Evolutionary conservation across 495 filamentous ascomycete genomes (phyloP), one percentile per base, ranked within the genome.

Genomic region (Neurospora sp.): DNA sequence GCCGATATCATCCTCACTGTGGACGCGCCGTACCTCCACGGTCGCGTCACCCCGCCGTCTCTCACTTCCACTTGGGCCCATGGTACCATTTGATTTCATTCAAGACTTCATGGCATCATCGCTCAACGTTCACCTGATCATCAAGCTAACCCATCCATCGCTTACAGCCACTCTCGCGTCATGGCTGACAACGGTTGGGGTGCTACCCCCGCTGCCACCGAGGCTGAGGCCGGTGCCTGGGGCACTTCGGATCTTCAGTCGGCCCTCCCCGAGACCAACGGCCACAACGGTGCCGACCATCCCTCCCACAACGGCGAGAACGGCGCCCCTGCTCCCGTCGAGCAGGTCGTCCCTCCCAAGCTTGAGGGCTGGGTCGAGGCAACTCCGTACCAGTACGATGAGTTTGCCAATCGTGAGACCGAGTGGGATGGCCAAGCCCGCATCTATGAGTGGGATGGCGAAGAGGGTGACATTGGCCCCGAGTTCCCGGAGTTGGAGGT

Each of bases 401-500:
- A 74, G 87, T 86, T 46, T 75, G 81, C 75, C 35, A 70, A 80
- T 16, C 75, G 40, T 4, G 40, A 71, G 4, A 48, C 75, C 20
- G 70, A 81, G 54, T 82, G 84, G 82, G 79, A 82, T 70, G 66
- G 81, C 16, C 88, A 87, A 72, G 90, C 90, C 37, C 77, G 76
- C 2, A 86, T 90, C 18, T 98, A 99, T 73, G 90, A 96, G 79
- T 98, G 92, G 92, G 85, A 89, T 11, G 93, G 93, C 3, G 93
- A 97, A 5, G 91, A 86, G 74, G 96, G 94, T 12, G 94, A 99
- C 70, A 83, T 98, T 69, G 94, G 90, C 39, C 96, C 95, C 5
- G 81, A 81, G 46, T 83, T 88, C 75, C 81, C 85, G 0, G 86
- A 87, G 46, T 88, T 99, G 0, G 94, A 99, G 83, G 69, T 85